Conservation (phyloP, 768 basidiomycete species). For the Leccinum subgranulosum region DNA sequence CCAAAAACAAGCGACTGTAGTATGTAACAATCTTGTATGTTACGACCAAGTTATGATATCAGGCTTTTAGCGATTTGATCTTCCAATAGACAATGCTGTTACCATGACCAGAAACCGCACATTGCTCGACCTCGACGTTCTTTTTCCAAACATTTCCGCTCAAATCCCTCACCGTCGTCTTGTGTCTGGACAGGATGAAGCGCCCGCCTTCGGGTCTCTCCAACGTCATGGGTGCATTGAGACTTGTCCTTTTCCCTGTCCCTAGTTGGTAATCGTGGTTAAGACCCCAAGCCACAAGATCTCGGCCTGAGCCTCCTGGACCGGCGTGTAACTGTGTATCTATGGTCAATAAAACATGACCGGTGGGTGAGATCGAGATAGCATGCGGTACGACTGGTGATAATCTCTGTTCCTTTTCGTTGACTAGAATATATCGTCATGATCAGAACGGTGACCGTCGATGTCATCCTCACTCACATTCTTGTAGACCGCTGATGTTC, state of each 20-base stretch:
- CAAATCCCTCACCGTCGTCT: slow-evolving; percentile 56
- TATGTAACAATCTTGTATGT: neutral
- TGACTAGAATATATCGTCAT: slow-evolving; percentile 42
- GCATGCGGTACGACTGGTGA: slow-evolving; percentile 61
- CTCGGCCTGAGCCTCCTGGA: slow-evolving; percentile 52
- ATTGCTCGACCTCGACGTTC: slow-evolving; percentile 62
- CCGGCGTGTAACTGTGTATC: slow-evolving; percentile 54
- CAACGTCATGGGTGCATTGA: slow-evolving; percentile 52
- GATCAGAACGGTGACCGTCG: slow-evolving; percentile 1
- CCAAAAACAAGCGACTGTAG: neutral
- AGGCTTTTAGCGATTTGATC: slow-evolving; percentile 26
- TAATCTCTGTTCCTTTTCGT: slow-evolving; percentile 57
- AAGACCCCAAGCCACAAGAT: slow-evolving; percentile 70
- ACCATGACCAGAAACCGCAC: slow-evolving; percentile 57
- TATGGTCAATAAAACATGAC: slow-evolving; percentile 73
- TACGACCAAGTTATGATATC: neutral
- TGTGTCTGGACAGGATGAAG: slow-evolving; percentile 54
- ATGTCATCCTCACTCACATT: slow-evolving; percentile 56
- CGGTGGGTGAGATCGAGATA: slow-evolving; percentile 67
- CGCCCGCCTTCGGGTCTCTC: slow-evolving; percentile 51
- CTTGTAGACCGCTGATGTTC: slow-evolving; percentile 77
- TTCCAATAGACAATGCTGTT: slow-evolving; percentile 73
- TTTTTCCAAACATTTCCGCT: slow-evolving; percentile 58
- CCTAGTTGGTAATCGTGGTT: slow-evolving; percentile 76
- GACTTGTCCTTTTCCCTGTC: slow-evolving; percentile 63